A percentile compares a stretch with the other conserved stretches of the same genome.
phyloP scores from a whole-genome alignment of 1,139 yeast genomes.

The Maudiozyma humilis region DNA sequence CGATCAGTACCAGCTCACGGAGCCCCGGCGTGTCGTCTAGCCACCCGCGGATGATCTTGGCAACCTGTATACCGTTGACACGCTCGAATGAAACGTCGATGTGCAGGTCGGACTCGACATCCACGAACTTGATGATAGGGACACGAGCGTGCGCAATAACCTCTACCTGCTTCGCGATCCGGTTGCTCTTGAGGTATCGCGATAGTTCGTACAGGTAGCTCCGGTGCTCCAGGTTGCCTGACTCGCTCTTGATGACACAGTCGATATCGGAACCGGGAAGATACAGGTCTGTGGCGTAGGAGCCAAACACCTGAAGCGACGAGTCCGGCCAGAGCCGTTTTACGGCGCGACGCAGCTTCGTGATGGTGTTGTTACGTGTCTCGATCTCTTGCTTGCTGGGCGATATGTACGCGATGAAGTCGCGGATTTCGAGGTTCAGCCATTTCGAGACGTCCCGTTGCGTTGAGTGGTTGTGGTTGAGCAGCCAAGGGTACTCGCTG shows the following conservation, averaged over 20 bases:
- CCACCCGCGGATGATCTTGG: constrained; percentile 73
- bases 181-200: constrained; percentile 53
- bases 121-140: constrained; percentile 90
- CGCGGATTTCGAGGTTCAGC: constrained; percentile 80
- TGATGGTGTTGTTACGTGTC: constrained; percentile 60
- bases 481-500: constrained; percentile 58
- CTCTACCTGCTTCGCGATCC: constrained; percentile 65
- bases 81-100: constrained; percentile 91
- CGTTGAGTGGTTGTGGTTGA: constrained; percentile 63
- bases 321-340: constrained; percentile 69
- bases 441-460: constrained; percentile 77
- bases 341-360: constrained; percentile 51
- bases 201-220: constrained; percentile 68
- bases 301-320: constrained; percentile 83
- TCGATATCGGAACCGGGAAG: constrained; percentile 96
- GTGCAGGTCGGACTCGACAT: constrained; percentile 60
- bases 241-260: constrained; percentile 69
- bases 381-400: constrained; percentile 73
- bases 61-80: constrained; percentile 79
- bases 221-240: constrained; percentile 59
- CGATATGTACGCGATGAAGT: constrained; percentile 78
- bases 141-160: constrained; percentile 90
- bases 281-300: constrained; percentile 89
- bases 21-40: constrained; percentile 65
- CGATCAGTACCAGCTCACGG: constrained; percentile 72